Conservation (phyloP, 192 early-diverging fungal genomes). For the Fimicolochytrium jonesii region DNA sequence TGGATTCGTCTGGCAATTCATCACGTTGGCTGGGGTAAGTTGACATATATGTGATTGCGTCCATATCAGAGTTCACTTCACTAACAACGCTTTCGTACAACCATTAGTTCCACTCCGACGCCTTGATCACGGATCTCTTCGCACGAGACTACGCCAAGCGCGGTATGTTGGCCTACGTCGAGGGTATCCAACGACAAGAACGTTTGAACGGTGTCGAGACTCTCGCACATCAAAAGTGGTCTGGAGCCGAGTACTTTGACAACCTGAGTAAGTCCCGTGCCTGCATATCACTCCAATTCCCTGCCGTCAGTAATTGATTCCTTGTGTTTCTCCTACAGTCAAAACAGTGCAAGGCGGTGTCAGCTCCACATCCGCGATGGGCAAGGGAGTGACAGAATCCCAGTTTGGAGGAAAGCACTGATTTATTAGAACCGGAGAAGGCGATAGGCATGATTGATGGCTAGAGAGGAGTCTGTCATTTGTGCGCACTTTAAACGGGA, state of each 20-base stretch:
- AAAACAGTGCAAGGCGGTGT: conserved; percentile 92
- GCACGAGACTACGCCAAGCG: conserved; percentile 78
- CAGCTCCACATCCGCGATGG: conserved; percentile 92
- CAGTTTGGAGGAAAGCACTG: conserved; percentile 36
- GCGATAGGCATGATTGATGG: too few relatives aligned
- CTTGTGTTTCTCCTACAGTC: conserved; percentile 41
- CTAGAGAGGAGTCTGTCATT: too few relatives aligned
- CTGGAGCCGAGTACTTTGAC: conserved; percentile 87
- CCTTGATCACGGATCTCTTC: conserved; percentile 81
- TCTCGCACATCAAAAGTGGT: conserved; percentile 91
- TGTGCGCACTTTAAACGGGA: too few relatives aligned
- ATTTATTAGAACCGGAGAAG: too few relatives aligned
- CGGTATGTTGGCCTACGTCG: conserved; percentile 94
- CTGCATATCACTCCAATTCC: neutral
- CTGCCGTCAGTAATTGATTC: neutral
- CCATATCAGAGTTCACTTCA: neutral
- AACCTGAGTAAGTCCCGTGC: conserved; percentile 53
- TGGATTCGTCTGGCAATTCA: conserved; percentile 98
- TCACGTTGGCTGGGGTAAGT: conserved; percentile 82
- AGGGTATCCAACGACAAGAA: conserved; percentile 89
- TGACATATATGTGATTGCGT: neutral
- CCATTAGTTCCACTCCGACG: conserved; percentile 86
- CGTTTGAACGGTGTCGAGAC: conserved; percentile 86
- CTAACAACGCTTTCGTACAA: too few relatives aligned
- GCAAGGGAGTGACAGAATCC: conserved; percentile 61